Conservation (phyloP, 352 stramenopile species). For the Pythium sp. region DNA sequence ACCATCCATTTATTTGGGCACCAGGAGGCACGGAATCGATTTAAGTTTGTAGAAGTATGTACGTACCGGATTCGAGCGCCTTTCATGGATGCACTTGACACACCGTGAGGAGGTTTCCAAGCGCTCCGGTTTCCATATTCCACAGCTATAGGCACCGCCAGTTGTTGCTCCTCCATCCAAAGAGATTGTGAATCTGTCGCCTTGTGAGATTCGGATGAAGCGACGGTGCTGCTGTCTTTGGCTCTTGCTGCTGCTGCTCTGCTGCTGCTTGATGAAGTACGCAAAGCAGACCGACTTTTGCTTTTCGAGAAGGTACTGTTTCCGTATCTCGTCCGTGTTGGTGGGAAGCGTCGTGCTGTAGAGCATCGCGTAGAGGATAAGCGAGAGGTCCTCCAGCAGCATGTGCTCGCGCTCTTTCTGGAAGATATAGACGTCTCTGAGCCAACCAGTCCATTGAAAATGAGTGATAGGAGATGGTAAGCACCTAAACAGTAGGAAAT, state of each 20-base stretch:
- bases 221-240: not conserved
- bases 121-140: not conserved
- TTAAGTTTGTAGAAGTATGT: not conserved
- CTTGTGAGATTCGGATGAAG: not conserved
- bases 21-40: not conserved
- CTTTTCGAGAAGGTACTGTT: not conserved
- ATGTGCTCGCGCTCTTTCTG: conserved; percentile 3
- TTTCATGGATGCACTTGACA: not conserved
- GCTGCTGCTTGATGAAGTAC: not conserved
- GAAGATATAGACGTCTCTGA: not conserved
- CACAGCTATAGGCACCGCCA: not conserved
- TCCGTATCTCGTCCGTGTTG: conserved; percentile 8
- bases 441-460: not conserved
- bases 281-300: conserved; percentile 2
- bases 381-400: conserved; percentile 1
- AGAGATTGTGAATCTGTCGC: not conserved
- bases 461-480: not conserved
- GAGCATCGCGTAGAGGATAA: conserved; percentile 8
- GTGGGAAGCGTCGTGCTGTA: not conserved
- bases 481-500: not conserved
- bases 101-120: not conserved
- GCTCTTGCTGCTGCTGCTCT: not conserved
- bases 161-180: not conserved
- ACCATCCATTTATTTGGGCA: not conserved
- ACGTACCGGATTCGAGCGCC: not conserved